Conservation (phyloP, 768 basidiomycete species). For the Boletus reticuloceps region DNA sequence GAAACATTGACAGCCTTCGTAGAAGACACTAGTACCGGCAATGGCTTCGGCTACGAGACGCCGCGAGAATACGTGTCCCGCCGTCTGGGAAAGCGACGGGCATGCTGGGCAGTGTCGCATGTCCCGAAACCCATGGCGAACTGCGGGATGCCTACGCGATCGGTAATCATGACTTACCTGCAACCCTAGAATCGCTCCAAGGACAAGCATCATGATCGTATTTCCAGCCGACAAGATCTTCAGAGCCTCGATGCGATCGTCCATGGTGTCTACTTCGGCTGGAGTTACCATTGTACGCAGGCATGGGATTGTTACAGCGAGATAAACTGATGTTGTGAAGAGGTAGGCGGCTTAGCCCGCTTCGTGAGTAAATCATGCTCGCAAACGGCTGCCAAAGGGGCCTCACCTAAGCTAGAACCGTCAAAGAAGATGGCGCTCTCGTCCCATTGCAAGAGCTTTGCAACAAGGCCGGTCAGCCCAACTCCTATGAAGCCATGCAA, state of each 20-base stretch:
- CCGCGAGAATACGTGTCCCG: background rate
- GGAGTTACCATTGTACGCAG: slow-evolving; percentile 75
- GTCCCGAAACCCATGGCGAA: background rate
- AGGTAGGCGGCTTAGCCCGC: slow-evolving; percentile 62
- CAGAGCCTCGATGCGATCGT: slow-evolving; percentile 75
- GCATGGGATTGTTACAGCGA: slow-evolving; percentile 76
- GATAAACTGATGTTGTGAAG: slow-evolving; percentile 75
- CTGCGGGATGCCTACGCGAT: background rate
- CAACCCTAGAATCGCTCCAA: slow-evolving; percentile 62
- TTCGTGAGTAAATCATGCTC: slow-evolving; percentile 10
- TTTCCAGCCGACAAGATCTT: slow-evolving; percentile 84
- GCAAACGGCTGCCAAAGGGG: background rate
- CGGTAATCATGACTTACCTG: slow-evolving; percentile 52
- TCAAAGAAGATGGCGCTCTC: slow-evolving; percentile 96
- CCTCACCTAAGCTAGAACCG: slow-evolving; percentile 78
- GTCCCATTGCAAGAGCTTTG: slow-evolving; percentile 84
- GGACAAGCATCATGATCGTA: slow-evolving; percentile 70
- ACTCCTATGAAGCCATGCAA: slow-evolving; percentile 83
- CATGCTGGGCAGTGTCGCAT: slow-evolving; percentile 3
- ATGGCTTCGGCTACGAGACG: slow-evolving; percentile 14
- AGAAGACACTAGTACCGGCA: background rate
- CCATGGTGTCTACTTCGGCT: slow-evolving; percentile 49
- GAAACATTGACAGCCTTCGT: slow-evolving; percentile 2
- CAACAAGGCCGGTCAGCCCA: slow-evolving; percentile 69
- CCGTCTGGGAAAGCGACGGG: slow-evolving; percentile 8